Conservation (phyloP, 352 stramenopile species). For the Pythium chondricola region DNA sequence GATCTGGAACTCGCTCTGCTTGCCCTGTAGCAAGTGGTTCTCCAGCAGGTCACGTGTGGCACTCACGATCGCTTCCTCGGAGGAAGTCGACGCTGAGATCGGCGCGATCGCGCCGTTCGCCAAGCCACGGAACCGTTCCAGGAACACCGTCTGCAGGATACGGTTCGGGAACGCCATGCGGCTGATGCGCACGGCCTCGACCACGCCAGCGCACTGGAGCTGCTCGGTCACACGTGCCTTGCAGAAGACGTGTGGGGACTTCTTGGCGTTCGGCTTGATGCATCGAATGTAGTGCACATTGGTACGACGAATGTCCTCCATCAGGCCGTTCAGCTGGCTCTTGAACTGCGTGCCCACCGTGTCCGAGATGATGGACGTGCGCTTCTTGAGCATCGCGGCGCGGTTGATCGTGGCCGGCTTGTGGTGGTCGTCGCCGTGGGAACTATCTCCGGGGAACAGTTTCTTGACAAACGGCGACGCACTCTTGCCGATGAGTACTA, state of each 20-base stretch:
- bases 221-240: slow-evolving; percentile 93
- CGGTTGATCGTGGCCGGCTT: slow-evolving; percentile 21
- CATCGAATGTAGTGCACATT: slow-evolving; percentile 98
- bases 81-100: slow-evolving; percentile 22
- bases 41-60: slow-evolving; percentile 47
- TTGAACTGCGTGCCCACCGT: slow-evolving; percentile 92
- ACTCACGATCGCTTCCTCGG: slow-evolving; percentile 37
- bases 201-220: slow-evolving; percentile 95
- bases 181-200: slow-evolving; percentile 97
- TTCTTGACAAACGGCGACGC: slow-evolving; percentile 66
- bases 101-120: slow-evolving; percentile 30
- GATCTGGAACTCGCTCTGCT: slow-evolving; percentile 70
- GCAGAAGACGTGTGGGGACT: slow-evolving; percentile 87
- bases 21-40: slow-evolving; percentile 52
- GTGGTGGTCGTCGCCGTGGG: slow-evolving; percentile 40
- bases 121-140: slow-evolving; percentile 78
- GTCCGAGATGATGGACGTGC: slow-evolving; percentile 77
- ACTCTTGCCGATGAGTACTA: slow-evolving; percentile 70
- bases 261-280: slow-evolving; percentile 98
- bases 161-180: slow-evolving; percentile 98
- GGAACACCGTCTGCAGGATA: slow-evolving; percentile 85
- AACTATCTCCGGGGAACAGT: slow-evolving; percentile 71
- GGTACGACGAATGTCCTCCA: slow-evolving; percentile 93
- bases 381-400: slow-evolving; percentile 47
- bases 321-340: slow-evolving; percentile 89